phyloP scores from a whole-genome alignment of 2,329 filamentous ascomycete species.

The Aspergillus fumigatus region DNA sequence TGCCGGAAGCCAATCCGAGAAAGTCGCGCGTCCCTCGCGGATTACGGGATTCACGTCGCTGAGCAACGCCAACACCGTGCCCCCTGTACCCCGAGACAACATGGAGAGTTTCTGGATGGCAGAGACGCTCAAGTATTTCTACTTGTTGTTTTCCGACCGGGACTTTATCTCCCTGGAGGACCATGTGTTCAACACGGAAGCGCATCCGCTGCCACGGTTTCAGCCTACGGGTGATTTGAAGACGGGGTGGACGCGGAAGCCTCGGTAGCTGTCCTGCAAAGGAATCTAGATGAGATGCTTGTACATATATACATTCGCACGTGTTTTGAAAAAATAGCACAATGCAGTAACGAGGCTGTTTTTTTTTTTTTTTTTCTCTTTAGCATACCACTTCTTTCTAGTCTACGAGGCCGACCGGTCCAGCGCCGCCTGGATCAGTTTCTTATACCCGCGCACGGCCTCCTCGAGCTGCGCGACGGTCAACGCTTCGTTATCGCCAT shows the following conservation, averaged over 20 bases:
- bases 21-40: constrained; percentile 12
- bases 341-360: background rate
- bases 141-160: constrained; percentile 81
- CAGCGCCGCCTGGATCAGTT: constrained; percentile 50
- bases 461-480: constrained; percentile 69
- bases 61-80: constrained; percentile 66
- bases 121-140: constrained; percentile 97
- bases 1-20: background rate
- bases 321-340: background rate
- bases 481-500: constrained; percentile 76
- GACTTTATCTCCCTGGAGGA: constrained; percentile 80
- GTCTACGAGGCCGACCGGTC: background rate
- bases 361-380: no score
- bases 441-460: constrained; percentile 76
- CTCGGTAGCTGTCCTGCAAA: background rate
- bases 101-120: constrained; percentile 99
- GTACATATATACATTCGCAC: constrained; percentile 1
- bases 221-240: constrained; percentile 56
- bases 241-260: constrained; percentile 37
- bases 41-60: constrained; percentile 72
- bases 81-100: constrained; percentile 71
- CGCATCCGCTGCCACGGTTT: constrained; percentile 84
- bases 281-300: constrained; percentile 37
- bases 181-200: constrained; percentile 93
- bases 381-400: background rate